phyloP scores from a whole-genome alignment of 2,329 filamentous ascomycete genomes.

The Fusarium odoratissimum region DNA sequence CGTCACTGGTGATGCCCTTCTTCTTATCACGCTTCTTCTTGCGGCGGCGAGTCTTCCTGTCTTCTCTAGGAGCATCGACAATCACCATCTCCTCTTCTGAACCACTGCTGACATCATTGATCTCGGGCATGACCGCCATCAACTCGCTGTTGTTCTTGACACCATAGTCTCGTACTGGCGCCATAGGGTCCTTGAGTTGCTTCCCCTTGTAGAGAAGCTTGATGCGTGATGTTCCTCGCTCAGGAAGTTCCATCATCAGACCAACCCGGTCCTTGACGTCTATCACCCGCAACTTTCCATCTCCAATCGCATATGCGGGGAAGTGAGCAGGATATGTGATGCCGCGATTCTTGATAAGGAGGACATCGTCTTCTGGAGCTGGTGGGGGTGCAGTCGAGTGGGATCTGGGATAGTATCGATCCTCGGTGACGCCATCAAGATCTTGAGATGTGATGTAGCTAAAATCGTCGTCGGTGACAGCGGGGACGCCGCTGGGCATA shows the following conservation, averaged over 20 bases:
- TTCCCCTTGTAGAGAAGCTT: constrained; percentile 80
- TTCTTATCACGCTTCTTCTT: constrained; percentile 57
- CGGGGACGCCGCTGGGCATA: constrained; percentile 61
- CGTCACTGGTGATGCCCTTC: constrained; percentile 48
- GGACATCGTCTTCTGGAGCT: constrained; percentile 72
- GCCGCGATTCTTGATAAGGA: constrained; percentile 76
- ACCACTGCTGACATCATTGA: constrained; percentile 49
- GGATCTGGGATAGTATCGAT: constrained; percentile 56
- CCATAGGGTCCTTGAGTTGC: constrained; percentile 73
- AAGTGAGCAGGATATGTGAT: constrained; percentile 77
- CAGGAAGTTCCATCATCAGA: constrained; percentile 72
- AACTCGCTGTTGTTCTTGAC: constrained; percentile 71
- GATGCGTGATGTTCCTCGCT: constrained; percentile 63
- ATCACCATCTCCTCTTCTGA: constrained; percentile 59
- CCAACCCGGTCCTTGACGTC: constrained; percentile 76
- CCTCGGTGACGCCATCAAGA: constrained; percentile 60
- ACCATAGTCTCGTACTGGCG: constrained; percentile 69
- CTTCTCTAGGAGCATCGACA: constrained; percentile 54
- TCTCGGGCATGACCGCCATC: constrained; percentile 60
- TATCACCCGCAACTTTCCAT: constrained; percentile 74
- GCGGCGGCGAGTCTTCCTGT: constrained; percentile 52
- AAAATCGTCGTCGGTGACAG: constrained; percentile 81
- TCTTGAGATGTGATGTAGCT: constrained; percentile 87
- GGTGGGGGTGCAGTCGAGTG: constrained; percentile 49
- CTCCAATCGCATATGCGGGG: constrained; percentile 79